Evolutionary conservation across 2,329 filamentous ascomycete genomes (phyloP), one percentile per base, ranked within the genome.

Genomic region (Hymenoscyphus repandus): DNA sequence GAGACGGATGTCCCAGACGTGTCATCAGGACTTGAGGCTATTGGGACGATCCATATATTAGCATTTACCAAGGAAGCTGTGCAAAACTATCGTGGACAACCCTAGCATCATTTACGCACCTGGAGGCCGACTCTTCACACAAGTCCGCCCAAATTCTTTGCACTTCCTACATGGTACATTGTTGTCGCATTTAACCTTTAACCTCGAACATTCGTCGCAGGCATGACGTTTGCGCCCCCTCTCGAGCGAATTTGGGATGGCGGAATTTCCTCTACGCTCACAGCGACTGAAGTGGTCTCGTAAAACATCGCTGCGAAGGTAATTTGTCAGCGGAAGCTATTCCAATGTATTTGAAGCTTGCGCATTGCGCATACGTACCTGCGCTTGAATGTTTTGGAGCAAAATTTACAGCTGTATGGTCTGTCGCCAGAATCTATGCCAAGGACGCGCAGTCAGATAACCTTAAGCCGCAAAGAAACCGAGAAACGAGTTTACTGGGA

Each of bases 171-270:
- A 66, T 1, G 64, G 64, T 9, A 61, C 55, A 45, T 63, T 57
- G 43, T 61, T 64, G 51, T 66, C 64, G 51, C 64, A 66, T 52
- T 66, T 66, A 49, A 66, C 59, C 49, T 66, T 66, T 30, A 66
- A 48, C 42, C 64, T 51, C 18, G 62, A 64, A 49, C 64, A 66
- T 44, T 66, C 62, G 41, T 66, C 62, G 52, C 63, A 66, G 11
- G 64, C 64, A 53, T 65, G 64, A 22, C 63, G 56, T 52, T 66
- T 66, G 13, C 64, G 59, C n/a, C 64, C 64, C 49, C 64, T 49
- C 40, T 66, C 64, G 2, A 66, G 47, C 1, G 63, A 63, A 47
- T 56, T 61, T 5, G 64, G 64, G 20, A 66, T 66, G 9, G 62
- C 58, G 13, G 58, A 59, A 13, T 49, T 51, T 15, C 63, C 63